Conservation (phyloP, 495 filamentous ascomycete genomes). For the Massariosphaeria phaeospora region DNA sequence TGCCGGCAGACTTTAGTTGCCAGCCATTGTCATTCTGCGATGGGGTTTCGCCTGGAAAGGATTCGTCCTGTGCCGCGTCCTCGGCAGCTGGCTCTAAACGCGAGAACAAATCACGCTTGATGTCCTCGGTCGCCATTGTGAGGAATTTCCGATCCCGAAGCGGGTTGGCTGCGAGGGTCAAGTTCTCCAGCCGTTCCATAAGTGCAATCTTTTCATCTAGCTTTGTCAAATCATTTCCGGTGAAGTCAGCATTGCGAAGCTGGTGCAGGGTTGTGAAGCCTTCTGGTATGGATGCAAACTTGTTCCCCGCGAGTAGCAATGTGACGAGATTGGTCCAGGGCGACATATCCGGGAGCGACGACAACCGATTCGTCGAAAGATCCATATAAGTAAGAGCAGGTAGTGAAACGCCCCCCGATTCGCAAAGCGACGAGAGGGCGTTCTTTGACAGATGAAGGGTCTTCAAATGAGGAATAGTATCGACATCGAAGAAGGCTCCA, state of each 20-base stretch:
- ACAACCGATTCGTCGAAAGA: constrained; percentile 71
- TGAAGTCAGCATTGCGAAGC: constrained; percentile 72
- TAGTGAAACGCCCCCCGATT: constrained; percentile 50
- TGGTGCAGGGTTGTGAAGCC: constrained; percentile 64
- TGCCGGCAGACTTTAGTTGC: constrained; percentile 32
- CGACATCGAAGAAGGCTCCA: constrained; percentile 64
- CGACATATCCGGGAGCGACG: constrained; percentile 61
- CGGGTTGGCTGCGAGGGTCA: constrained; percentile 80
- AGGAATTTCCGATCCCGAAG: constrained; percentile 79
- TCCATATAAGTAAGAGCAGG: constrained; percentile 70
- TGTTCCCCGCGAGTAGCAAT: constrained; percentile 75
- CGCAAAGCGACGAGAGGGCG: constrained; percentile 55
- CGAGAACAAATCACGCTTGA: constrained; percentile 70
- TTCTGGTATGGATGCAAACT: constrained; percentile 63
- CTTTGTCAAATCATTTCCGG: constrained; percentile 71
- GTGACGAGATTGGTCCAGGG: constrained; percentile 67
- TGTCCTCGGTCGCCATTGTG: constrained; percentile 69
- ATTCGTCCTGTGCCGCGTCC: constrained; percentile 12
- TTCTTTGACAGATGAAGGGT: constrained; percentile 74
- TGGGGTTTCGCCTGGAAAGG: background rate
- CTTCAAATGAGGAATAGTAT: constrained; percentile 58
- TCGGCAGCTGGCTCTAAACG: constrained; percentile 56
- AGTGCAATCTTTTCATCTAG: constrained; percentile 71
- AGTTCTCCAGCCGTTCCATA: constrained; percentile 69
- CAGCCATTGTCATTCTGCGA: constrained; percentile 15